Conservation (phyloP, 108 stramenopile genomes). For the Skeletonema marinoi region DNA sequence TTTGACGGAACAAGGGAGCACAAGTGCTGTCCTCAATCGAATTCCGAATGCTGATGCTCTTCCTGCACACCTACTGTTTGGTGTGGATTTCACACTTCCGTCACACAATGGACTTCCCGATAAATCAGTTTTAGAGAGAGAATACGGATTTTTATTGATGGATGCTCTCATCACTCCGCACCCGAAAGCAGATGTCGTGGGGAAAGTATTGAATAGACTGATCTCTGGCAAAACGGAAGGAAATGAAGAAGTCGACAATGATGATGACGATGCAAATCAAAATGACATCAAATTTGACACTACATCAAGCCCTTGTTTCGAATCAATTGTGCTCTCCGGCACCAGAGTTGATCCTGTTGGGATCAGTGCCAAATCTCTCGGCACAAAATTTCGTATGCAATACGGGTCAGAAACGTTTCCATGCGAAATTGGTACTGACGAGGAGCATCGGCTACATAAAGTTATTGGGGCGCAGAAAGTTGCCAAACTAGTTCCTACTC, state of each 20-base stretch:
- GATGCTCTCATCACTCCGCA: slow-evolving; percentile 78
- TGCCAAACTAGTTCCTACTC: slow-evolving; percentile 62
- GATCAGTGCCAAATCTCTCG: slow-evolving; percentile 78
- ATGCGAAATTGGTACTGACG: slow-evolving; percentile 58
- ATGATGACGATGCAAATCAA: slow-evolving; percentile 28
- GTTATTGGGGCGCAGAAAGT: slow-evolving; percentile 54
- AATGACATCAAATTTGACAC: slow-evolving; percentile 31
- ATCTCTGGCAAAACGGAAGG: slow-evolving; percentile 54
- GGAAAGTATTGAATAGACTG: slow-evolving; percentile 61
- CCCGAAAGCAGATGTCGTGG: slow-evolving; percentile 50
- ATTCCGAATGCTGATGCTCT: slow-evolving; percentile 51
- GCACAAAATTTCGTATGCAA: slow-evolving; percentile 64
- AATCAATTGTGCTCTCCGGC: slow-evolving; percentile 71
- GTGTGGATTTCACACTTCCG: slow-evolving; percentile 71
- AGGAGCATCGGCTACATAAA: slow-evolving; percentile 58
- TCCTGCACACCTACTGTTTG: slow-evolving; percentile 69
- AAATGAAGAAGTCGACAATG: slow-evolving; percentile 37
- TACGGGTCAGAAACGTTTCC: slow-evolving; percentile 73
- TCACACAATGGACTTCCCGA: slow-evolving; percentile 54
- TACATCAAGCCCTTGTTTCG: slow-evolving; percentile 53
- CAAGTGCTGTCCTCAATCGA: slow-evolving; percentile 19
- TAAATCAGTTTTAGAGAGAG: slow-evolving; percentile 37
- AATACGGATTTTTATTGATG: slow-evolving; percentile 37
- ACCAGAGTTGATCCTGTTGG: slow-evolving; percentile 67
- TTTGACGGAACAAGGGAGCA: background rate